Evolutionary conservation across 495 filamentous ascomycete genomes (phyloP).

Genomic region (Podospora anserina): DNA sequence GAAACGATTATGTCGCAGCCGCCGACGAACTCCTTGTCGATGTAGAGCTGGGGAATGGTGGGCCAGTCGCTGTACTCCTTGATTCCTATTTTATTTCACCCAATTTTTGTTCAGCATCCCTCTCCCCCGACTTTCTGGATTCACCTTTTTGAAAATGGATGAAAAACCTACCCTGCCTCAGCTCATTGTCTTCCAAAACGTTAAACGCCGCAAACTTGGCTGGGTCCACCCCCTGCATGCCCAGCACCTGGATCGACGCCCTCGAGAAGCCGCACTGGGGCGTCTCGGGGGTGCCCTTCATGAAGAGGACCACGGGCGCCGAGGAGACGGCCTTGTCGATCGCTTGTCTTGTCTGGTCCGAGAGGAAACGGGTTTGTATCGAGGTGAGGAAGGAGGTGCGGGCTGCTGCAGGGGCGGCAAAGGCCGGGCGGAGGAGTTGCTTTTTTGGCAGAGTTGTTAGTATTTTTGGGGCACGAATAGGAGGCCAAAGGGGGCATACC

Average conservation of each 20-base stretch:
- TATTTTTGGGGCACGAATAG: background rate
- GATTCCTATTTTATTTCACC: constrained; percentile 59
- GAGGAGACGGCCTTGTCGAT: constrained; percentile 85
- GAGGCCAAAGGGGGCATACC: constrained; percentile 17
- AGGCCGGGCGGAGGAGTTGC: constrained; percentile 22
- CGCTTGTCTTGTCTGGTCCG: constrained; percentile 67
- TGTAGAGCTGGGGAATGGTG: constrained; percentile 94
- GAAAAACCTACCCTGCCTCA: constrained; percentile 68
- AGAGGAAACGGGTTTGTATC: constrained; percentile 59
- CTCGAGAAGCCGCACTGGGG: constrained; percentile 98
- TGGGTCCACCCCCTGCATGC: constrained; percentile 94
- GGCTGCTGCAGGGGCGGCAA: background rate
- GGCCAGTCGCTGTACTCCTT: constrained; percentile 99
- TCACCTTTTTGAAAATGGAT: background rate
- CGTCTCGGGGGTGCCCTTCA: constrained; percentile 96
- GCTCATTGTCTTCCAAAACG: constrained; percentile 84
- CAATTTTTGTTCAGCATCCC: constrained; percentile 2
- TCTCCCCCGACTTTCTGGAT: background rate
- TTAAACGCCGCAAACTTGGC: constrained; percentile 95
- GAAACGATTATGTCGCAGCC: constrained; percentile 95
- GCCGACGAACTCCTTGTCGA: constrained; percentile 92
- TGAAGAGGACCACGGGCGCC: constrained; percentile 92
- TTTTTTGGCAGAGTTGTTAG: constrained; percentile 5
- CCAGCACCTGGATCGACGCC: constrained; percentile 90
- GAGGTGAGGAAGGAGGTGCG: background rate